These are phyloP conservation scores for Juglanconis oblonga DNA, from an alignment of 2,329 filamentous ascomycete species.

Conservation along the genomic window DNA sequence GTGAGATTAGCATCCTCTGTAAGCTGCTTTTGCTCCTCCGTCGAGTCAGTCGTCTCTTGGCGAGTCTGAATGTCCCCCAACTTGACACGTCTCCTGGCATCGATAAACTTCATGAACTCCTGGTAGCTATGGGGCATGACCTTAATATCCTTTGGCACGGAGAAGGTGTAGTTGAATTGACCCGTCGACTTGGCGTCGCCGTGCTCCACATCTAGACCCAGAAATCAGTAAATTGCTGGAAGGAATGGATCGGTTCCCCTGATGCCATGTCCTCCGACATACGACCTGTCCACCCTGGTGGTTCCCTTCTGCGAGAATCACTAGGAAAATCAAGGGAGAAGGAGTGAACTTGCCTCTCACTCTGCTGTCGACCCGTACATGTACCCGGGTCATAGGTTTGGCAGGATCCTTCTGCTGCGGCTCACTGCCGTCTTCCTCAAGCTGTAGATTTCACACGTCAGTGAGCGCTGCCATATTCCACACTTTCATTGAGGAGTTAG, in stretches of 20 bases:
- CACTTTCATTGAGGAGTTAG: no score
- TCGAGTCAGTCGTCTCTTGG: constrained; percentile 15
- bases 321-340: neutral
- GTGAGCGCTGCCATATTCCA: neutral
- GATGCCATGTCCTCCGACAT: neutral
- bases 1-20: constrained; percentile 14
- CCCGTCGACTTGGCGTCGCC: constrained; percentile 63
- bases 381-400: constrained; percentile 48
- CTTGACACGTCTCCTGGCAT: constrained; percentile 37
- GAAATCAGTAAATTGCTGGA: neutral
- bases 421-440: constrained; percentile 47
- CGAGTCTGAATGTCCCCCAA: constrained; percentile 26
- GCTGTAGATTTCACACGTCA: constrained; percentile 3
- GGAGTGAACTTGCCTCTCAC: constrained; percentile 41
- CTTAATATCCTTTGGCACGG: constrained; percentile 34
- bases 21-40: constrained; percentile 1
- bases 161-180: constrained; percentile 69
- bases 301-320: neutral
- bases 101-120: constrained; percentile 42
- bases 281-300: neutral
- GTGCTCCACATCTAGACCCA: constrained; percentile 54
- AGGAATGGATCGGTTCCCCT: neutral
- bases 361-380: constrained; percentile 69
- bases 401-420: constrained; percentile 24
- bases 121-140: constrained; percentile 38